phyloP scores from a whole-genome alignment of 371 early-diverging fungal genomes.

The Circinella minor region DNA sequence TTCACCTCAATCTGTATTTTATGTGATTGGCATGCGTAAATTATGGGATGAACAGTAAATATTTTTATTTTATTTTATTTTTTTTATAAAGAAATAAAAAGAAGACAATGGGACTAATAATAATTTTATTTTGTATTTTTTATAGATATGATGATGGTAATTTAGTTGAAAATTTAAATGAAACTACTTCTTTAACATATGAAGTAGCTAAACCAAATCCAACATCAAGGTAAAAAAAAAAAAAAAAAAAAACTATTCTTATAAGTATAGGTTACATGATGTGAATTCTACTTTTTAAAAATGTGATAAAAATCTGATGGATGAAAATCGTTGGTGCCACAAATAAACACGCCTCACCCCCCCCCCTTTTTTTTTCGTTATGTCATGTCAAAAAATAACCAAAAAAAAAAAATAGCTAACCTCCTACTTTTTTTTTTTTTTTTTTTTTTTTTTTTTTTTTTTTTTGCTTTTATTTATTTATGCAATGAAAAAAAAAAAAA shows the following conservation, averaged over 20 bases:
- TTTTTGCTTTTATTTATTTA: too few species aligned
- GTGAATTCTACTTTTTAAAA: too few species aligned
- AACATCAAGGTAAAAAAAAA: slow-evolving; percentile 34
- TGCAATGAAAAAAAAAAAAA: neutral
- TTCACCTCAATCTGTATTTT: slow-evolving; percentile 68
- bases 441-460: neutral
- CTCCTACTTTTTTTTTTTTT: too few species aligned
- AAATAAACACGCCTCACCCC: too few species aligned
- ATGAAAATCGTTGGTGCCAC: too few species aligned
- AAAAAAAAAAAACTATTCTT: neutral
- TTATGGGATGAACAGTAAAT: slow-evolving; percentile 66
- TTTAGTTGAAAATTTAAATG: slow-evolving; percentile 58
- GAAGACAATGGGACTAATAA: slow-evolving; percentile 33
- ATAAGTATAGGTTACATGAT: too few species aligned
- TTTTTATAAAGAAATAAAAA: neutral
- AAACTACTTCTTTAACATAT: slow-evolving; percentile 47
- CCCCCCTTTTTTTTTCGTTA: too few species aligned
- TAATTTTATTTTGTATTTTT: slow-evolving; percentile 26
- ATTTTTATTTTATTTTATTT: neutral
- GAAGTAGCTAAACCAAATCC: slow-evolving; percentile 53
- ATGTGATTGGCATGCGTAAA: slow-evolving; percentile 69
- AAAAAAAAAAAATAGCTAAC: too few species aligned
- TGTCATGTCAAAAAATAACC: too few species aligned
- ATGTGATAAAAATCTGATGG: too few species aligned
- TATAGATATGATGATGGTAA: slow-evolving; percentile 57